A percentile compares a stretch with the other conserved stretches of the same genome.
These are phyloP conservation scores for Anaeromyces robustus DNA, from an alignment of 192 early-diverging fungal species.

Conservation along the genomic window DNA sequence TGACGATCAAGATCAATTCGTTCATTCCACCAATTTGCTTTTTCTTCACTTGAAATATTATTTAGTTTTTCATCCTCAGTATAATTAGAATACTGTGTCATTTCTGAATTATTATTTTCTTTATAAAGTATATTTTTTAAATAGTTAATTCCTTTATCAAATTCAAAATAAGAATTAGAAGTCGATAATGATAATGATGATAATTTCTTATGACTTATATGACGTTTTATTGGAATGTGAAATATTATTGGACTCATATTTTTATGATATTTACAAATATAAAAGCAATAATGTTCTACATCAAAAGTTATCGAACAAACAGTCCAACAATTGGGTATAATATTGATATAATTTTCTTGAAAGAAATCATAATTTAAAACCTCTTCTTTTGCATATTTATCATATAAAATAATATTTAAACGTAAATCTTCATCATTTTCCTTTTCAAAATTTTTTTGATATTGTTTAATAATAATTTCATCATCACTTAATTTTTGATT, in stretches of 20 bases:
- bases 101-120: conserved; percentile 30
- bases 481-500: background rate
- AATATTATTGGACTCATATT: conserved; percentile 36
- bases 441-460: background rate
- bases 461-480: background rate
- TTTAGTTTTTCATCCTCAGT: background rate
- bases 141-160: conserved; percentile 31
- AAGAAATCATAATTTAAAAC: conserved; percentile 18
- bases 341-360: conserved; percentile 27
- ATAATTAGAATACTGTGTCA: conserved; percentile 4
- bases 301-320: conserved; percentile 71
- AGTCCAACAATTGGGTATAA: conserved; percentile 52
- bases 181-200: too few relatives aligned
- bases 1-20: conserved; percentile 54
- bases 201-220: conserved; percentile 17
- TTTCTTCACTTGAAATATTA: conserved; percentile 29
- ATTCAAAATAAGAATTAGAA: conserved; percentile 14
- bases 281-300: conserved; percentile 38
- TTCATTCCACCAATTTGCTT: conserved; percentile 65
- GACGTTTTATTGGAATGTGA: conserved; percentile 54
- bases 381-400: conserved; percentile 10
- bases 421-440: too few relatives aligned
- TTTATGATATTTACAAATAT: conserved; percentile 43
- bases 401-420: background rate
- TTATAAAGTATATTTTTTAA: conserved; percentile 46